Conservation (phyloP, 2,329 filamentous ascomycete species). For the Sporothrix sp. region DNA sequence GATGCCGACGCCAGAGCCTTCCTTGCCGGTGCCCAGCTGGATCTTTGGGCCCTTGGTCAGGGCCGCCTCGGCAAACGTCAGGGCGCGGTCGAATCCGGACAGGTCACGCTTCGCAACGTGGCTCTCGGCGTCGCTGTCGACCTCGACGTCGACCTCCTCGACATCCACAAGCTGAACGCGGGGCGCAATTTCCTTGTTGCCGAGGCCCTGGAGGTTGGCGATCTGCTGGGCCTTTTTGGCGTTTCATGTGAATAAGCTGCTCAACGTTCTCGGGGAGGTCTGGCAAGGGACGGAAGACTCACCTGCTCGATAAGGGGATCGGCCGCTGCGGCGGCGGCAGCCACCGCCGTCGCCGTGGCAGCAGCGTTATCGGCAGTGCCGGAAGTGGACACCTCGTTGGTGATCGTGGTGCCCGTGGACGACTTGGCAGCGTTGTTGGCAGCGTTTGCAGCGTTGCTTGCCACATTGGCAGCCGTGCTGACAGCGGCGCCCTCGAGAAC, state of each 20-base stretch:
- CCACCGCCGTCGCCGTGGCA: slow-evolving; percentile 15
- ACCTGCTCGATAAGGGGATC: slow-evolving; percentile 31
- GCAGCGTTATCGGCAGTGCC: slow-evolving; percentile 12
- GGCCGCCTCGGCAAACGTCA: slow-evolving; percentile 36
- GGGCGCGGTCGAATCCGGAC: slow-evolving; percentile 36
- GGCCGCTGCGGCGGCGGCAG: slow-evolving; percentile 18
- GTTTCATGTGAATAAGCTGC: slow-evolving; percentile 11
- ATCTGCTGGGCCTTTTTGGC: slow-evolving; percentile 33
- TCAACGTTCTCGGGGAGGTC: not conserved
- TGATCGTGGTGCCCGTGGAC: not conserved
- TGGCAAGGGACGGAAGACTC: slow-evolving; percentile 9
- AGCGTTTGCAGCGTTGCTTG: slow-evolving; percentile 15
- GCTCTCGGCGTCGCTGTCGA: slow-evolving; percentile 13
- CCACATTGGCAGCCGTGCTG: slow-evolving; percentile 27
- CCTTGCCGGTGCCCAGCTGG: slow-evolving; percentile 36
- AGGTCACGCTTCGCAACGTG: slow-evolving; percentile 33
- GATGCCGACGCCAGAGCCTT: slow-evolving; percentile 32
- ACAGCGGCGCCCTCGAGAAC: slow-evolving; percentile 38
- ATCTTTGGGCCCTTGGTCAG: slow-evolving; percentile 37
- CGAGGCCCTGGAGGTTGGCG: slow-evolving; percentile 36
- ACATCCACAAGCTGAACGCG: slow-evolving; percentile 21
- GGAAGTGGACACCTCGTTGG: not conserved
- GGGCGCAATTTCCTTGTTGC: slow-evolving; percentile 41
- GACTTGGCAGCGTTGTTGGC: slow-evolving; percentile 13
- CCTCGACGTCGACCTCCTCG: slow-evolving; percentile 4